Percentiles rank a stretch among this genome's conserved stretches.
phyloP scores from a whole-genome alignment of 768 basidiomycete genomes.

The Leucosporidium scottii region DNA sequence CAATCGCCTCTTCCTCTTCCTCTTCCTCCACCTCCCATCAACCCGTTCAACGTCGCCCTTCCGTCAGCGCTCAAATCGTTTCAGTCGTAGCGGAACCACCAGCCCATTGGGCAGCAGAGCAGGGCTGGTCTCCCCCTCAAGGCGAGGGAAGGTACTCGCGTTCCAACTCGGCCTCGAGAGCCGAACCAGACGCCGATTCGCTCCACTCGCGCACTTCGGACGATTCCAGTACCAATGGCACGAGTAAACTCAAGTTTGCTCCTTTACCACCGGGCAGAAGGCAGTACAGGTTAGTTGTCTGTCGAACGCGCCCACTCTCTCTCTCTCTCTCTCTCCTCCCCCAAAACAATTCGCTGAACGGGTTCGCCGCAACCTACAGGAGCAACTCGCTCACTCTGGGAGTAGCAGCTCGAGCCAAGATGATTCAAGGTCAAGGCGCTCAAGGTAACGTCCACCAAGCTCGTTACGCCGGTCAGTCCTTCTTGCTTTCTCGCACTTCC shows the following conservation, averaged over 20 bases:
- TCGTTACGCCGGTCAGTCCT: slow-evolving; percentile 21
- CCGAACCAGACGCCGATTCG: not conserved
- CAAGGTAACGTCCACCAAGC: slow-evolving; percentile 8
- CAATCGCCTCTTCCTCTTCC: not conserved
- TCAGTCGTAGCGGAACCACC: not conserved
- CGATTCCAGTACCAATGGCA: not conserved
- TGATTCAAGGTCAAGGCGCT: slow-evolving; percentile 21
- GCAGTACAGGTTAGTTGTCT: too few species aligned
- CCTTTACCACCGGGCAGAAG: slow-evolving; percentile 17
- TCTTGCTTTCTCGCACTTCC: not conserved
- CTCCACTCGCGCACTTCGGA: not conserved
- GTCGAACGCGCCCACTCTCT: too few species aligned
- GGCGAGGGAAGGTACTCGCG: not conserved
- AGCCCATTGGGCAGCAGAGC: not conserved
- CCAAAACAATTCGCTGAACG: too few species aligned
- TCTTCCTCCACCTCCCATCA: not conserved
- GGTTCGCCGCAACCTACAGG: slow-evolving; percentile 1
- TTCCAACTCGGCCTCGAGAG: not conserved
- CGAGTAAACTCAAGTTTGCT: slow-evolving; percentile 16
- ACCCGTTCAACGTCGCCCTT: too few species aligned
- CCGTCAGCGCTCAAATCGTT: too few species aligned
- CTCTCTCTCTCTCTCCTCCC: too few species aligned
- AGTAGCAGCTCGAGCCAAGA: slow-evolving; percentile 23
- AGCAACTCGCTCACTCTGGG: slow-evolving; percentile 28
- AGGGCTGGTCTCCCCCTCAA: too few species aligned